These are phyloP conservation scores for Epichloe gansuensis DNA, from an alignment of 2,329 filamentous ascomycete species.

Conservation along the genomic window DNA sequence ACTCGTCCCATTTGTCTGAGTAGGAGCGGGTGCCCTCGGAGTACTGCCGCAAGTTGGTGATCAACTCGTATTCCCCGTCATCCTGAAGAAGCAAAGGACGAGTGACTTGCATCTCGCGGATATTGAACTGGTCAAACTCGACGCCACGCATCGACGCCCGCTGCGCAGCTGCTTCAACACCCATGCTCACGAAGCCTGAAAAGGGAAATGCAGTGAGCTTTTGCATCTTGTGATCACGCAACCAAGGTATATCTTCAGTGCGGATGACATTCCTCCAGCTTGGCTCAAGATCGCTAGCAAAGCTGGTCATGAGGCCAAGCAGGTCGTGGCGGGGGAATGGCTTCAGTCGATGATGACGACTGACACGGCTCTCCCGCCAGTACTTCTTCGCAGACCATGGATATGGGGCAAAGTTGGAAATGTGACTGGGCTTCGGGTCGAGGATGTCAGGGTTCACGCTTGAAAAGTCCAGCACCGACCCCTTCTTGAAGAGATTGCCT, in stretches of 20 bases:
- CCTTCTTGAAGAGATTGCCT: slow-evolving; percentile 21
- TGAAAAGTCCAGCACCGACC: background rate
- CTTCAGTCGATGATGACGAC: slow-evolving; percentile 27
- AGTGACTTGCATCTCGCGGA: slow-evolving; percentile 3
- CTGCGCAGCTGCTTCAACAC: slow-evolving; percentile 32
- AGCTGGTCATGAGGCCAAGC: slow-evolving; percentile 31
- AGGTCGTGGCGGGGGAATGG: slow-evolving; percentile 30
- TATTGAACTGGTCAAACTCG: slow-evolving; percentile 2
- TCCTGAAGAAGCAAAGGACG: slow-evolving; percentile 4
- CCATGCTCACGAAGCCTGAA: slow-evolving; percentile 39
- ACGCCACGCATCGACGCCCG: slow-evolving; percentile 13
- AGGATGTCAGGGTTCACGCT: slow-evolving; percentile 23
- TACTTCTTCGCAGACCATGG: slow-evolving; percentile 35
- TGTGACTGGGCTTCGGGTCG: slow-evolving; percentile 12
- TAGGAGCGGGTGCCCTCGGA: slow-evolving; percentile 17
- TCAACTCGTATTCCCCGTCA: slow-evolving; percentile 14
- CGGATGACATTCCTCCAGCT: slow-evolving; percentile 36
- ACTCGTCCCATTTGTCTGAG: slow-evolving; percentile 40
- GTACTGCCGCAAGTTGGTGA: slow-evolving; percentile 14
- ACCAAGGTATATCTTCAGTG: slow-evolving; percentile 40
- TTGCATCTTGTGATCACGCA: slow-evolving; percentile 45
- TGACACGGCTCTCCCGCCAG: slow-evolving; percentile 35
- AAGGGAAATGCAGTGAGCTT: slow-evolving; percentile 42
- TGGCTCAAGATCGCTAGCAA: slow-evolving; percentile 31
- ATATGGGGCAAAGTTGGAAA: slow-evolving; percentile 34